Evolutionary conservation across 768 basidiomycete species (phyloP).

Genomic region (Exsudoporus frostii): DNA sequence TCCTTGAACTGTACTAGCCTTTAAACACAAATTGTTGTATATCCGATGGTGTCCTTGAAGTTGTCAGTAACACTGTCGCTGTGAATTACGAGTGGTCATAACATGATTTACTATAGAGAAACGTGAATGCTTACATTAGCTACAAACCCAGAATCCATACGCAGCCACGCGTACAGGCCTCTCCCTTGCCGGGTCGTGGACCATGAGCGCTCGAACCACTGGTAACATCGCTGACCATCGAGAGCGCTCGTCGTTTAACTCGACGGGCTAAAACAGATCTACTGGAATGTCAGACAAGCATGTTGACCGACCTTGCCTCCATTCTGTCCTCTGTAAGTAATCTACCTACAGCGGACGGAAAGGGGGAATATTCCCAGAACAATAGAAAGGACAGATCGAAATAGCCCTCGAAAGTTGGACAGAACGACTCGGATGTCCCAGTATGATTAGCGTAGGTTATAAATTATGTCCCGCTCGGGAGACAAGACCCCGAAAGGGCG

Average conservation of each 20-base stretch:
- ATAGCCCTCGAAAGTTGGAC: neutral
- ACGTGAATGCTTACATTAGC: neutral
- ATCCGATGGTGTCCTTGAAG: neutral
- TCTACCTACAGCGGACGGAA: conserved; percentile 28
- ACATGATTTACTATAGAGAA: neutral
- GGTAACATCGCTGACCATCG: neutral
- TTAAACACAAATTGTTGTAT: conserved; percentile 5
- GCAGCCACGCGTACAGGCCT: too few species aligned
- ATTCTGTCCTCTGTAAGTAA: conserved; percentile 21
- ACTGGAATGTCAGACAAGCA: neutral
- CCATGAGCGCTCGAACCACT: neutral
- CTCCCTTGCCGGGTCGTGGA: too few species aligned
- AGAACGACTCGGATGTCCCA: neutral
- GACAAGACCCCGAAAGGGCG: neutral
- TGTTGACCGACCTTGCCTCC: conserved; percentile 5
- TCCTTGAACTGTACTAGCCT: neutral
- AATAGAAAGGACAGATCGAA: neutral
- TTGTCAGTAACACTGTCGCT: neutral
- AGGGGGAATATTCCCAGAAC: neutral
- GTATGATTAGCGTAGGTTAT: neutral
- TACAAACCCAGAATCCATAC: neutral
- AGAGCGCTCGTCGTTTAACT: neutral
- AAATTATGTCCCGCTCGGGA: neutral
- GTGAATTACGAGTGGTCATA: neutral
- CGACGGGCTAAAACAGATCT: neutral